Conservation (phyloP, 495 filamentous ascomycete genomes). For the Mytilinidion resinicola region DNA sequence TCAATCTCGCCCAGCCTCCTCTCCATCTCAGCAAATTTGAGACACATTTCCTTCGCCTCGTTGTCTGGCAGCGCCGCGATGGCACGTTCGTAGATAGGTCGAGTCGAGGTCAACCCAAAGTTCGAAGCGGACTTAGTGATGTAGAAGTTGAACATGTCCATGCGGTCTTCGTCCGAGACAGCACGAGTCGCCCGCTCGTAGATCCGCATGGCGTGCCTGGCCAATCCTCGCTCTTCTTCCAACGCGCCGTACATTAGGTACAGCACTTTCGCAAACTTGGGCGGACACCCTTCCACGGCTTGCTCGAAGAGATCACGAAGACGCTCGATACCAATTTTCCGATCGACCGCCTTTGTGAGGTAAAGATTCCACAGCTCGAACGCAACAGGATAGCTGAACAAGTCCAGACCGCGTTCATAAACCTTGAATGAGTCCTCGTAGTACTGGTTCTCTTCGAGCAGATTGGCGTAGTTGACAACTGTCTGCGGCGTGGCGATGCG, state of each 20-base stretch:
- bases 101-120: conserved; percentile 92
- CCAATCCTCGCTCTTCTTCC: conserved; percentile 92
- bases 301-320: conserved; percentile 96
- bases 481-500: conserved; percentile 97
- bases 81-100: conserved; percentile 92
- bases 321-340: conserved; percentile 89
- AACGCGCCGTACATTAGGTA: conserved; percentile 98
- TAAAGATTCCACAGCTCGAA: conserved; percentile 99
- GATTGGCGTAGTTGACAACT: conserved; percentile 95
- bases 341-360: conserved; percentile 92
- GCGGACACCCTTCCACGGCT: conserved; percentile 87
- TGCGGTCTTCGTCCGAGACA: conserved; percentile 88
- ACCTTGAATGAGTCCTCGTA: conserved; percentile 98
- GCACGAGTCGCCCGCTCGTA: conserved; percentile 96
- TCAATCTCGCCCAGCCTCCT: conserved; percentile 93
- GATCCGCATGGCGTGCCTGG: conserved; percentile 97
- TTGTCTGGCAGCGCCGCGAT: conserved; percentile 87
- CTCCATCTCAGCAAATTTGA: conserved; percentile 99
- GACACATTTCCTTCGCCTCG: conserved; percentile 95
- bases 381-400: conserved; percentile 95
- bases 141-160: conserved; percentile 99
- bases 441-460: conserved; percentile 92
- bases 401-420: conserved; percentile 91
- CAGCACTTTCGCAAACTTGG: conserved; percentile 90
- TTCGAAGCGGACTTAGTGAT: conserved; percentile 98